phyloP scores from a whole-genome alignment of 441 rosid species.

The Euphorbia schlechtendalii region DNA sequence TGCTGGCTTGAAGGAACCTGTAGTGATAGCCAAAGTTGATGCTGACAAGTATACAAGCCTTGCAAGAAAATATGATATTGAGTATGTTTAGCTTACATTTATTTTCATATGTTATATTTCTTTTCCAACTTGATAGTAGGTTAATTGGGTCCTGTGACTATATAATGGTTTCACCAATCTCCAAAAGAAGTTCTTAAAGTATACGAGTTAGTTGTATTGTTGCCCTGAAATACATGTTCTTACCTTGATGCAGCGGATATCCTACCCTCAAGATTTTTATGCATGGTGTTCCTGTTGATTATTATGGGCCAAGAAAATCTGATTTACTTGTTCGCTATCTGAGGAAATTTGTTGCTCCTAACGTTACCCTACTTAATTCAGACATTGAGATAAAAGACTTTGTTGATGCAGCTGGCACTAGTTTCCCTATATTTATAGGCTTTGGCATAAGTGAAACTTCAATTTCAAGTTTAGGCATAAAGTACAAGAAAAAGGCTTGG shows the following conservation, averaged over 20 bases:
- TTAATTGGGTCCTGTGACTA: slow-evolving; percentile 3
- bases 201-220: neutral
- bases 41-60: slow-evolving; percentile 66
- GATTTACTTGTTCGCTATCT: slow-evolving; percentile 71
- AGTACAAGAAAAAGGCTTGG: slow-evolving; percentile 92
- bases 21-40: slow-evolving; percentile 64
- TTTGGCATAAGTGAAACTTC: slow-evolving; percentile 57
- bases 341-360: slow-evolving; percentile 83
- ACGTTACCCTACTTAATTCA: slow-evolving; percentile 67
- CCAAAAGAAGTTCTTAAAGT: neutral
- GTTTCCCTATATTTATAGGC: slow-evolving; percentile 69
- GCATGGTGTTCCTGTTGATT: slow-evolving; percentile 74
- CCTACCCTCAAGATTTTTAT: slow-evolving; percentile 75
- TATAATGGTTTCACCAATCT: neutral
- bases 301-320: slow-evolving; percentile 82
- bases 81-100: slow-evolving; percentile 29
- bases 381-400: slow-evolving; percentile 56
- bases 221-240: neutral
- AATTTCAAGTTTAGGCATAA: slow-evolving; percentile 40
- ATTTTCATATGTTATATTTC: neutral
- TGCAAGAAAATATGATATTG: slow-evolving; percentile 60
- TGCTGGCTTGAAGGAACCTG: slow-evolving; percentile 51
- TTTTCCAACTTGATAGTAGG: neutral
- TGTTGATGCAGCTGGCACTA: slow-evolving; percentile 55
- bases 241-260: slow-evolving; percentile 48